Percentiles rank a stretch among this genome's conserved stretches.
Evolutionary conservation across 2,329 filamentous ascomycete species (phyloP).

Genomic region (Knufia petricola): DNA sequence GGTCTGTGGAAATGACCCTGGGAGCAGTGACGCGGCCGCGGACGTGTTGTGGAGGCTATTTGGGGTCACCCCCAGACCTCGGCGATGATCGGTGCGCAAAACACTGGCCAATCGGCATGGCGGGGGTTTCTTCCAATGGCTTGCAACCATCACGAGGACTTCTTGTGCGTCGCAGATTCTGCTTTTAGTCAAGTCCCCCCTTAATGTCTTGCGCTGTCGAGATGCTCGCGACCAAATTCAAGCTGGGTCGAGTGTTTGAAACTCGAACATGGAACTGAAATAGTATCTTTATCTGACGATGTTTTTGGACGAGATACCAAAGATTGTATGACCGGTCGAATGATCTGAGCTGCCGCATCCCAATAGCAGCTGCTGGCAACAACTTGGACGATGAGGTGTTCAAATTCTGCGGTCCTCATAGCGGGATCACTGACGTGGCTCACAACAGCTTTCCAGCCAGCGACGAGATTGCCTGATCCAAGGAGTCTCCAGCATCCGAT

Average conservation of each 20-base stretch:
- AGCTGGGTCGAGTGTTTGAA: background rate
- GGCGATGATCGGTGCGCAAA: background rate
- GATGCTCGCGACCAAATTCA: background rate
- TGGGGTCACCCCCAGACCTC: background rate
- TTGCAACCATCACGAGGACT: background rate
- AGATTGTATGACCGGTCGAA: background rate
- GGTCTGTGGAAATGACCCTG: too few species aligned
- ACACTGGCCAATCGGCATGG: background rate
- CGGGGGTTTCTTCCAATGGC: background rate
- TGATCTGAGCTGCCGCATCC: background rate
- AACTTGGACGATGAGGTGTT: background rate
- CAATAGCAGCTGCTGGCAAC: background rate
- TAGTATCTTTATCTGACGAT: too few species aligned
- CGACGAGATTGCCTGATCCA: background rate
- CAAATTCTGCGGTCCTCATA: background rate
- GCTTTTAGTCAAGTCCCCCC: background rate
- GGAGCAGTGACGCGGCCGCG: too few species aligned
- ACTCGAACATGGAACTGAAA: background rate
- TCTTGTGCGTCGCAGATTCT: background rate
- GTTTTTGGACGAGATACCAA: background rate
- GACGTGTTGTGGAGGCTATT: too few species aligned
- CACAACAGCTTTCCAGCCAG: background rate
- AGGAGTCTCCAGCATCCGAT: background rate
- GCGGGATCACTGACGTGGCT: background rate
- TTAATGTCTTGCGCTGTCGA: background rate